These are phyloP conservation scores for Gamarada debralockiae DNA, from an alignment of 495 filamentous ascomycete genomes.

Conservation along the genomic window DNA sequence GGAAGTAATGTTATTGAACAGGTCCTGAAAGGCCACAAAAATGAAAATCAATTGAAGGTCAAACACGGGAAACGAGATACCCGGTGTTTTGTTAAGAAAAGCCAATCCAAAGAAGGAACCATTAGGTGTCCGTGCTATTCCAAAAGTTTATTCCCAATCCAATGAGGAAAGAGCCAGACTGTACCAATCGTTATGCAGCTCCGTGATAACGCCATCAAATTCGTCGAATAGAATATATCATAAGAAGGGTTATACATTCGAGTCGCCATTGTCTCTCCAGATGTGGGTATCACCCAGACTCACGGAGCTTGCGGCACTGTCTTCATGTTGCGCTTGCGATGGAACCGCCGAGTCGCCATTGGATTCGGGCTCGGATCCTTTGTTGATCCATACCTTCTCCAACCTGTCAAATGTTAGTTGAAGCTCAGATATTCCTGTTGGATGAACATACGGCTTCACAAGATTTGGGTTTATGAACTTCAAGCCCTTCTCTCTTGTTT, in stretches of 20 bases:
- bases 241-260: conserved; percentile 25
- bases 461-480: conserved; percentile 74
- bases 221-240: not conserved
- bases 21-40: too few relatives aligned
- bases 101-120: too few relatives aligned
- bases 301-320: conserved; percentile 35
- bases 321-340: conserved; percentile 9
- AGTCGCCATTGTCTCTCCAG: conserved; percentile 41
- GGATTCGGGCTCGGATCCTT: conserved; percentile 12
- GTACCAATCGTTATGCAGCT: not conserved
- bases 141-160: not conserved
- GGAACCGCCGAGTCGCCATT: conserved; percentile 5
- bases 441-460: conserved; percentile 52
- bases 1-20: too few relatives aligned
- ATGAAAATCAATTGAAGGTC: too few relatives aligned
- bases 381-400: conserved; percentile 49
- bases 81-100: too few relatives aligned
- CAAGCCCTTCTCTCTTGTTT: conserved; percentile 59
- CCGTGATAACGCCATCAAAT: not conserved
- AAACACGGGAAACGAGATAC: too few relatives aligned
- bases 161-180: conserved; percentile 11
- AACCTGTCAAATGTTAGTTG: conserved; percentile 31
- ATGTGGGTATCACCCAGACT: conserved; percentile 55
- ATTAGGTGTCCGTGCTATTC: not conserved
- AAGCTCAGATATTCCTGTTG: not conserved